These are phyloP conservation scores for Penicillium sp. DNA, from an alignment of 2,329 filamentous ascomycete species.

Conservation along the genomic window DNA sequence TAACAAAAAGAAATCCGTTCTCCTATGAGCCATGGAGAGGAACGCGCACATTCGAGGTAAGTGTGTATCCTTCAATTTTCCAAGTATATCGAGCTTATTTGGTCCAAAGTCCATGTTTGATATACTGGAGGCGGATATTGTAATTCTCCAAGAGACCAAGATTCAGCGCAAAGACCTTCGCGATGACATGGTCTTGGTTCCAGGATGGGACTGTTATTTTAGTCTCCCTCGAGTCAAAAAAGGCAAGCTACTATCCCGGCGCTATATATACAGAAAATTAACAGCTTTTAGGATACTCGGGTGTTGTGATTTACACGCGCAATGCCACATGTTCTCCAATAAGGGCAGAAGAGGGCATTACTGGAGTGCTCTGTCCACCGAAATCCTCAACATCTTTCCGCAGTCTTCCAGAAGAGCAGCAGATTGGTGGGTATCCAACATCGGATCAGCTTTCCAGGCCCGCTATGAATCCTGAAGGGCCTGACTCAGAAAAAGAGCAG, in stretches of 20 bases:
- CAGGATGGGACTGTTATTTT: slow-evolving; percentile 96
- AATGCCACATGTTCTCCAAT: slow-evolving; percentile 82
- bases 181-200: slow-evolving; percentile 94
- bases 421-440: slow-evolving; percentile 86
- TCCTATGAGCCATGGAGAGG: slow-evolving; percentile 80
- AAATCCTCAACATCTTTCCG: slow-evolving; percentile 69
- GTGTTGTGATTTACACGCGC: slow-evolving; percentile 93
- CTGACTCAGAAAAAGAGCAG: slow-evolving; percentile 7
- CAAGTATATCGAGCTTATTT: not conserved
- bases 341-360: slow-evolving; percentile 89
- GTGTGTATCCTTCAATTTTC: slow-evolving; percentile 6
- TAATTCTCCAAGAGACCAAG: slow-evolving; percentile 94
- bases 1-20: slow-evolving; percentile 68
- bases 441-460: slow-evolving; percentile 58
- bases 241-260: slow-evolving; percentile 51
- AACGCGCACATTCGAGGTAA: slow-evolving; percentile 67
- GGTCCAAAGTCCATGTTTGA: slow-evolving; percentile 81
- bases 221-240: slow-evolving; percentile 93
- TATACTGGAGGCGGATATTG: slow-evolving; percentile 84
- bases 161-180: slow-evolving; percentile 88
- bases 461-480: not conserved
- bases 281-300: slow-evolving; percentile 73
- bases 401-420: slow-evolving; percentile 69
- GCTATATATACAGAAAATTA: not conserved
- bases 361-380: slow-evolving; percentile 73